phyloP scores from a whole-genome alignment of 2,329 filamentous ascomycete genomes.

The Fusarium pseudograminearum region DNA sequence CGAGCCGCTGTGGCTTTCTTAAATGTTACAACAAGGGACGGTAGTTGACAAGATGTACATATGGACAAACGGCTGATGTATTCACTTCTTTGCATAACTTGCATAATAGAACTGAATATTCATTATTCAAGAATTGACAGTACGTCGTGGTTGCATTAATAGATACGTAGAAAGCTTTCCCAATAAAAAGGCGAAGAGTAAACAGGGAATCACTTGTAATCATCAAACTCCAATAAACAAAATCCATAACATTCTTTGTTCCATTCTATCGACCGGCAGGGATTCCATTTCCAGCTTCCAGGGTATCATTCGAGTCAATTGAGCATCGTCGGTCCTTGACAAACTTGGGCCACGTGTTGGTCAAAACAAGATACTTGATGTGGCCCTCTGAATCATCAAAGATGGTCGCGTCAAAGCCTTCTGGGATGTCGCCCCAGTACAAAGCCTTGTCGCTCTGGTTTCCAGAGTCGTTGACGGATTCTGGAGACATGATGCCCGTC shows the following conservation, averaged over 20 bases:
- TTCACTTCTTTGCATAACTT: neutral
- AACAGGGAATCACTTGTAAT: slow-evolving; percentile 33
- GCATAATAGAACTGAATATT: neutral
- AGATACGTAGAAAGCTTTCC: slow-evolving; percentile 26
- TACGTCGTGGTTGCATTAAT: slow-evolving; percentile 30
- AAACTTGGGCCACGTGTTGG: slow-evolving; percentile 50
- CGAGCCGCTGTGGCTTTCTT: neutral
- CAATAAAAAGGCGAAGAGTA: neutral
- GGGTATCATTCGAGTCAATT: slow-evolving; percentile 47
- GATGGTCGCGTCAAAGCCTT: slow-evolving; percentile 63
- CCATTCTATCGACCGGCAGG: slow-evolving; percentile 1
- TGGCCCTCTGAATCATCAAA: slow-evolving; percentile 71
- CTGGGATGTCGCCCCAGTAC: slow-evolving; percentile 62
- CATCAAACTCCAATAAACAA: slow-evolving; percentile 32
- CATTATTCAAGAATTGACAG: slow-evolving; percentile 14
- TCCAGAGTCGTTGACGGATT: slow-evolving; percentile 20
- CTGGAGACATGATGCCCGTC: slow-evolving; percentile 37
- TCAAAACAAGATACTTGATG: slow-evolving; percentile 68
- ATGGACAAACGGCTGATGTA: neutral
- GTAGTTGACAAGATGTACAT: neutral
- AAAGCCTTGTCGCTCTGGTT: slow-evolving; percentile 46
- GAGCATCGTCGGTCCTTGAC: slow-evolving; percentile 58
- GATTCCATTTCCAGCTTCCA: slow-evolving; percentile 40
- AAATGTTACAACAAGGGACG: rapidly evolving
- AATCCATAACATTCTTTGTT: neutral